Evolutionary conservation across 2,329 filamentous ascomycete genomes (phyloP).

Genomic region (Septoria petroselini): DNA sequence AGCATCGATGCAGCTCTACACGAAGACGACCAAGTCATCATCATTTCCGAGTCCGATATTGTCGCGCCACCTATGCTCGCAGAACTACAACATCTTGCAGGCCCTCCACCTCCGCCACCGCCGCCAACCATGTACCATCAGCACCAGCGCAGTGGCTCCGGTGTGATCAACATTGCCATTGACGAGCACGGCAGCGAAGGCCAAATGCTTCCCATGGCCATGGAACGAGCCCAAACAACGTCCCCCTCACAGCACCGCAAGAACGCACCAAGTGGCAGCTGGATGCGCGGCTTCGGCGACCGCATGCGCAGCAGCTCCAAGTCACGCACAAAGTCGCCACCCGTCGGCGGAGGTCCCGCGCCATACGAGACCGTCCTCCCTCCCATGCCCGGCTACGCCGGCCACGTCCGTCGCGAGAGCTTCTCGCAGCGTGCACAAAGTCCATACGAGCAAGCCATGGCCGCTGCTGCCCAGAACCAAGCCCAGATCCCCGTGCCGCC

Average conservation of each 20-base stretch:
- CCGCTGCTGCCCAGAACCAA: conserved; percentile 20
- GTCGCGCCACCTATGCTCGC: conserved; percentile 44
- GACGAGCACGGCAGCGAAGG: conserved; percentile 39
- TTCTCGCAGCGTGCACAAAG: conserved; percentile 28
- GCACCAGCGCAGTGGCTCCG: conserved; percentile 25
- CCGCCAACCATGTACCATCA: conserved; percentile 36
- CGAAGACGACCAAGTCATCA: conserved; percentile 42
- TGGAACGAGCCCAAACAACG: conserved; percentile 34
- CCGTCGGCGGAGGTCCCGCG: conserved; percentile 32
- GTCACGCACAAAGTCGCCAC: conserved; percentile 50
- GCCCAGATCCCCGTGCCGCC: conserved; percentile 30
- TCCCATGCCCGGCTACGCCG: conserved; percentile 11
- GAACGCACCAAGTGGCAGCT: conserved; percentile 56
- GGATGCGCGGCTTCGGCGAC: conserved; percentile 56
- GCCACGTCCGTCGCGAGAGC: conserved; percentile 21
- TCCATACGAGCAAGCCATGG: conserved; percentile 37
- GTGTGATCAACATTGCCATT: conserved; percentile 47
- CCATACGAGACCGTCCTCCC: conserved; percentile 22
- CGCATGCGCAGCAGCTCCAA: conserved; percentile 58
- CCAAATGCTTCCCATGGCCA: conserved; percentile 27
- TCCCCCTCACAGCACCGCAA: conserved; percentile 35
- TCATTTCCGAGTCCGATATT: conserved; percentile 41
- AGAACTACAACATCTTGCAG: conserved; percentile 59
- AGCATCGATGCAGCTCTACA: conserved; percentile 56
- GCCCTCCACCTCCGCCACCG: conserved; percentile 47